phyloP scores from a whole-genome alignment of 2,329 filamentous ascomycete genomes.

The Xylariaceae sp. region DNA sequence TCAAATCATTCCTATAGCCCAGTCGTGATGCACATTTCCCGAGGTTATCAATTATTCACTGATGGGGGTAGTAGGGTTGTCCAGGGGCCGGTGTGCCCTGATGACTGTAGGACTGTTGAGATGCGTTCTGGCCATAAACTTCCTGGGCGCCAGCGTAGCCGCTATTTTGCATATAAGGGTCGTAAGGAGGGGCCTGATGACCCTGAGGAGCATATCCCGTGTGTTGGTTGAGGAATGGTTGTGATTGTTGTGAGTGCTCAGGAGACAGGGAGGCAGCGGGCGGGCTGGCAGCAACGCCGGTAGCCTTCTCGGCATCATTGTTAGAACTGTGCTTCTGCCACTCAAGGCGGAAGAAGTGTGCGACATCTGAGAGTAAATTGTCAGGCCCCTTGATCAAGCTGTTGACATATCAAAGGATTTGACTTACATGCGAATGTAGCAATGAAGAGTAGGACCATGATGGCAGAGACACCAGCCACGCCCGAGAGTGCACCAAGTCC shows the following conservation, averaged over 20 bases:
- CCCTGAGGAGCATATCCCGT: conserved; percentile 13
- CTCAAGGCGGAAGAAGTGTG: conserved; percentile 30
- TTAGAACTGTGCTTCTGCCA: conserved; percentile 12
- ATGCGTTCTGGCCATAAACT: conserved; percentile 13
- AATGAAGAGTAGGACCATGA: conserved; percentile 32
- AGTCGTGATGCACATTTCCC: not conserved
- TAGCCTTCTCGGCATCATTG: conserved; percentile 24
- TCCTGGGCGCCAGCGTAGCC: conserved; percentile 18
- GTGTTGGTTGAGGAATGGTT: conserved; percentile 18
- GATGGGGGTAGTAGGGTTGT: conserved; percentile 18
- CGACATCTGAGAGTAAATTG: conserved; percentile 15
- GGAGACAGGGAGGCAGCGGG: not conserved
- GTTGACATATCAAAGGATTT: too few species aligned
- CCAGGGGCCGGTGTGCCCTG: conserved; percentile 20
- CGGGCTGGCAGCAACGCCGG: not conserved
- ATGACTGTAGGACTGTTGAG: conserved; percentile 13
- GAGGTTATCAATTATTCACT: conserved; percentile 6
- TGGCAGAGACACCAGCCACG: conserved; percentile 41
- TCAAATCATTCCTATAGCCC: too few species aligned
- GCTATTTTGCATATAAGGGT: conserved; percentile 19
- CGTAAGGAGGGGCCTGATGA: conserved; percentile 17
- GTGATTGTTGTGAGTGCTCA: conserved; percentile 18
- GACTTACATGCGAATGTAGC: conserved; percentile 24
- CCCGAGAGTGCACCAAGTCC: conserved; percentile 36
- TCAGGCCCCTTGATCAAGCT: too few species aligned